A percentile compares a stretch with the other conserved stretches of the same genome.
Evolutionary conservation across 768 basidiomycete species (phyloP).

Genomic region (Tulasnella sp.): DNA sequence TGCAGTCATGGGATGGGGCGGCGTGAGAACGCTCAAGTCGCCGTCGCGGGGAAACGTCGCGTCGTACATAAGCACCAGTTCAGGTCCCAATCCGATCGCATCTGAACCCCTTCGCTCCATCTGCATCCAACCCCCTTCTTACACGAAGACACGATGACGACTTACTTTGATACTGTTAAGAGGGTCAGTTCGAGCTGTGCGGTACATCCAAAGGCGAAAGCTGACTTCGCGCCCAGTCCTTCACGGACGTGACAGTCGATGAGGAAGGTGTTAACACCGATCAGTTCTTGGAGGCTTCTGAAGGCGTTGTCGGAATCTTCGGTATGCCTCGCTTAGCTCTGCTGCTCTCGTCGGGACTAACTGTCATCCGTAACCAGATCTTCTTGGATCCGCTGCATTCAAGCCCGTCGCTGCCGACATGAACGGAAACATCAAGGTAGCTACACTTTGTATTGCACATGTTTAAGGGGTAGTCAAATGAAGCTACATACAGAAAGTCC

Average conservation of each 20-base stretch:
- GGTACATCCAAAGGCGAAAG: background rate
- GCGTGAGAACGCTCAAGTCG: background rate
- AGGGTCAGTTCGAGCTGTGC: conserved; percentile 12
- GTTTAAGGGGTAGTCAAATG: background rate
- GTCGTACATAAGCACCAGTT: no score
- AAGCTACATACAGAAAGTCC: conserved; percentile 61
- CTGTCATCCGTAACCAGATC: conserved; percentile 37
- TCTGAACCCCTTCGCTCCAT: background rate
- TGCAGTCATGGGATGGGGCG: background rate
- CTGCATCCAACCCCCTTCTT: background rate
- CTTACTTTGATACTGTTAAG: conserved; percentile 21
- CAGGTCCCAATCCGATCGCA: background rate
- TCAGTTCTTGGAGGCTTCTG: conserved; percentile 76
- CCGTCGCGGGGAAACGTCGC: background rate
- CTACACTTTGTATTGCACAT: conserved; percentile 21
- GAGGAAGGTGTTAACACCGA: conserved; percentile 81
- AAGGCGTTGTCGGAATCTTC: conserved; percentile 82
- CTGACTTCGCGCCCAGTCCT: conserved; percentile 52
- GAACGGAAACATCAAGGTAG: conserved; percentile 81
- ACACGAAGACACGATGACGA: conserved; percentile 16
- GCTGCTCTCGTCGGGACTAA: background rate
- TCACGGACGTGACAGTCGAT: conserved; percentile 77
- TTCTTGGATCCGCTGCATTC: conserved; percentile 80
- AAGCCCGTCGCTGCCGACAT: conserved; percentile 72
- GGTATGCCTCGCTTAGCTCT: conserved; percentile 45